Evolutionary conservation across 176 grass and related monocot genomes (phyloP).

Genomic region (Avena eriantha): DNA sequence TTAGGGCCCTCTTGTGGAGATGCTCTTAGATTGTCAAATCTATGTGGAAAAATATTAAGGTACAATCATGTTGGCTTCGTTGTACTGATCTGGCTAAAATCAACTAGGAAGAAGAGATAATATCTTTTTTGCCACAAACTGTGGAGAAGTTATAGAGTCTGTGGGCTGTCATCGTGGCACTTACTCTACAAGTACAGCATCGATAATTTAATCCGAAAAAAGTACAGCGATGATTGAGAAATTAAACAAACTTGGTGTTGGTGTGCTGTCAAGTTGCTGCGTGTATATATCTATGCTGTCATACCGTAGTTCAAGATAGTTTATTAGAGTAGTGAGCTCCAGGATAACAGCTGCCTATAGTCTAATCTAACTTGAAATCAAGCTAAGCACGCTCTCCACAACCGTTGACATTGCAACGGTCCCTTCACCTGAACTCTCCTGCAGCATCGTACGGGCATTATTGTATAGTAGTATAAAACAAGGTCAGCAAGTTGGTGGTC

Average conservation of each 20-base stretch:
- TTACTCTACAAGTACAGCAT: not conserved
- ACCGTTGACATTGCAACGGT: constrained; percentile 41
- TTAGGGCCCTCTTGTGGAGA: too few species aligned
- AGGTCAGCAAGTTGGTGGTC: not conserved
- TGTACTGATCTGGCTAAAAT: not conserved
- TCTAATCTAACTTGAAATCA: constrained; percentile 21
- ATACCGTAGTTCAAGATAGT: not conserved
- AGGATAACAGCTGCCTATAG: constrained; percentile 14
- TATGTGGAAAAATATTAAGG: not conserved
- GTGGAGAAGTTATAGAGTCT: not conserved
- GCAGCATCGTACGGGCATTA: not conserved
- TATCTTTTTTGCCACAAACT: not conserved
- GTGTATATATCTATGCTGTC: not conserved
- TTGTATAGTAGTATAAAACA: not conserved
- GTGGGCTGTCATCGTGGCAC: not conserved
- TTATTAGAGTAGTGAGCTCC: constrained; percentile 16
- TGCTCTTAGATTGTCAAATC: too few species aligned
- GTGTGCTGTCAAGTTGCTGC: not conserved
- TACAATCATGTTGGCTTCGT: not conserved
- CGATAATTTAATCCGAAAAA: not conserved
- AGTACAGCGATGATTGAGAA: not conserved
- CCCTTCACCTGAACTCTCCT: constrained; percentile 21
- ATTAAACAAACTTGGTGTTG: not conserved
- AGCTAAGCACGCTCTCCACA: not conserved
- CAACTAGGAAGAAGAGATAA: not conserved